Conservation (phyloP, 495 filamentous ascomycete genomes). For the Talaromyces ruber region DNA sequence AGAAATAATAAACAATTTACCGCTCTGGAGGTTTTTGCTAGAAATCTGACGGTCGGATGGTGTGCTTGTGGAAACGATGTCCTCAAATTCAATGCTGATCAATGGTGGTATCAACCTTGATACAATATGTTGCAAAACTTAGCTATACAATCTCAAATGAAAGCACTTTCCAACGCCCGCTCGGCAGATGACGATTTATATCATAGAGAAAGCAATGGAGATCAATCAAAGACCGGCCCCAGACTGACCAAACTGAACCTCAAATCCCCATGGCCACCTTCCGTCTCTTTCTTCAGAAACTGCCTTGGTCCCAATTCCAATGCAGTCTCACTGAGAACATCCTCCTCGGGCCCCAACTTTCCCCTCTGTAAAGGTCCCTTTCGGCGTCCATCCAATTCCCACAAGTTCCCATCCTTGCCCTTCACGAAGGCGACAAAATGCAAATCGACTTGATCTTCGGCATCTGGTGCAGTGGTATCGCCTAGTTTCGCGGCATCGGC, state of each 20-base stretch:
- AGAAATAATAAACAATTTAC: slow-evolving; percentile 33
- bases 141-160: neutral
- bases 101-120: slow-evolving; percentile 47
- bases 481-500: slow-evolving; percentile 60
- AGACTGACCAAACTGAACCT: slow-evolving; percentile 69
- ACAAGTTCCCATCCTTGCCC: slow-evolving; percentile 57
- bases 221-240: slow-evolving; percentile 54
- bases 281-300: slow-evolving; percentile 56
- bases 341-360: slow-evolving; percentile 44
- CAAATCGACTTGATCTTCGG: slow-evolving; percentile 59
- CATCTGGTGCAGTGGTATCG: slow-evolving; percentile 62
- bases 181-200: neutral
- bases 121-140: neutral
- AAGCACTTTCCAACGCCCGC: neutral
- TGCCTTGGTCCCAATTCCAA: slow-evolving; percentile 46
- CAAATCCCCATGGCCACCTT: slow-evolving; percentile 53
- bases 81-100: slow-evolving; percentile 64
- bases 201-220: neutral
- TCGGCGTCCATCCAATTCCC: slow-evolving; percentile 77
- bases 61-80: slow-evolving; percentile 85
- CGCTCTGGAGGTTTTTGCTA: slow-evolving; percentile 80
- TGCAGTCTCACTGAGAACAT: slow-evolving; percentile 60
- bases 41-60: slow-evolving; percentile 82
- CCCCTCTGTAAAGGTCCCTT: slow-evolving; percentile 63
- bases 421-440: slow-evolving; percentile 87